Base-by-base conservation (phyloP, 176 grass and related monocot genomes). In the Saccharum officinarum region DNA sequence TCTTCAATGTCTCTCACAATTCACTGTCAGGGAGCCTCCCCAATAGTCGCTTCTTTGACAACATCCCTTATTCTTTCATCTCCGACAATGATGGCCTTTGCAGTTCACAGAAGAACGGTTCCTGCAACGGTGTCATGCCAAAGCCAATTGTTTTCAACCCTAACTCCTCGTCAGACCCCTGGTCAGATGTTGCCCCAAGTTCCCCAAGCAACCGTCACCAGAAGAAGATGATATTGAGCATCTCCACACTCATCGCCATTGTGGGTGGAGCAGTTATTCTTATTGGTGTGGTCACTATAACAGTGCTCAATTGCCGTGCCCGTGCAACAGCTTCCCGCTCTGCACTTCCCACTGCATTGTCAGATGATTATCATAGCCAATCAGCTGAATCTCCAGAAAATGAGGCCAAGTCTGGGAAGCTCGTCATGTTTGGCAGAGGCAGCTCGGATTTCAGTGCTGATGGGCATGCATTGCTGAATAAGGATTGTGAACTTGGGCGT, bases 121-220 rank as follows among this genome's bases (percentile, higher is more conserved):
- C 92, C 77, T 97, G 91, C 73, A 75, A 49, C 0, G 65, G 69
- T 9, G 80, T 88, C 66, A 91, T 94, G 81, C 94, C 92, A 40
- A 97, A 97, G 79, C 94, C 94, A 46, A 94, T 97, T 38, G 94
- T 97, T 67, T 84, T 97, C 72, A 97, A 97, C 49, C 94, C 94
- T 41, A 97, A 94, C 8, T 79, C 87, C 8, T 92, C 93, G 8
- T 89, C 90, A n/a, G 67, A 87, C 34, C 86, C 89, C 55, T 69
- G 75, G 76, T 74, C 76, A 0, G 89, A 88, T 61, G 42, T 30
- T 69, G 33, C 87, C 63, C 52, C 85, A 28, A 75, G 77, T 73
- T 71, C 73, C 47, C 59, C 82, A 22, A 83, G 82, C 25, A 84
- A 31, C 26, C 84, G 78, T 40, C 87, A 87, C 75, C 94, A 97